These are phyloP conservation scores for Neolentinus lepideus DNA, from an alignment of 1,284 basidiomycete species.

Conservation along the genomic window DNA sequence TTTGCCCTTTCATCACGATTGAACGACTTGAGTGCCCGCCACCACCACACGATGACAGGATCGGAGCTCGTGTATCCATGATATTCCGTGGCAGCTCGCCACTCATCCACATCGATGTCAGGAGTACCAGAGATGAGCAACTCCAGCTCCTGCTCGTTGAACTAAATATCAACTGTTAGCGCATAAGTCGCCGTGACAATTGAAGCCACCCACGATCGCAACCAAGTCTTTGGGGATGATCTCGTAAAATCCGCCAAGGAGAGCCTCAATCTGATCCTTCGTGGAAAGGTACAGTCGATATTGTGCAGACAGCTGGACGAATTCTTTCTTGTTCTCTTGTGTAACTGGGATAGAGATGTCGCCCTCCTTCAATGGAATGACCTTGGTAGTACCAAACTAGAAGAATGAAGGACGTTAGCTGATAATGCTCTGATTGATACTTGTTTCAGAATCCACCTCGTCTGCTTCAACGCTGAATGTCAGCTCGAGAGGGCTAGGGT, in stretches of 20 bases:
- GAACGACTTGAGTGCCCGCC: conserved; percentile 97
- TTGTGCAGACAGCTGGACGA: conserved; percentile 87
- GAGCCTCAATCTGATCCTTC: conserved; percentile 91
- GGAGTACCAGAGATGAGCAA: conserved; percentile 96
- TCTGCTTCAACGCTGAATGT: conserved; percentile 90
- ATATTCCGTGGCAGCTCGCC: conserved; percentile 92
- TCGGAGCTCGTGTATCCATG: conserved; percentile 84
- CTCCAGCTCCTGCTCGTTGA: conserved; percentile 97
- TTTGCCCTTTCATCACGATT: conserved; percentile 96
- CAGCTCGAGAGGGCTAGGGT: conserved; percentile 78
- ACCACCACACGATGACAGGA: conserved; percentile 98
- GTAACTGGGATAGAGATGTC: conserved; percentile 83
- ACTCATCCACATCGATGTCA: conserved; percentile 98
- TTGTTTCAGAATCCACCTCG: conserved; percentile 49
- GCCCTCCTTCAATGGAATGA: conserved; percentile 80
- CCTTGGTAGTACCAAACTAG: conserved; percentile 84
- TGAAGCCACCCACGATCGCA: conserved; percentile 51
- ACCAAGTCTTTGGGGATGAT: conserved; percentile 86
- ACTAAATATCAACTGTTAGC: conserved; percentile 37
- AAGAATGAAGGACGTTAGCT: conserved; percentile 6
- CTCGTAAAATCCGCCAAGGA: conserved; percentile 93
- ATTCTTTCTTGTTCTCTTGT: conserved; percentile 95
- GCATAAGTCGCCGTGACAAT: conserved; percentile 1
- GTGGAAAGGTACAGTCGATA: conserved; percentile 94
- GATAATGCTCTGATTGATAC: conserved; percentile 3